phyloP scores from a whole-genome alignment of 164 flowering plant species.

The Echeveria elegans region DNA sequence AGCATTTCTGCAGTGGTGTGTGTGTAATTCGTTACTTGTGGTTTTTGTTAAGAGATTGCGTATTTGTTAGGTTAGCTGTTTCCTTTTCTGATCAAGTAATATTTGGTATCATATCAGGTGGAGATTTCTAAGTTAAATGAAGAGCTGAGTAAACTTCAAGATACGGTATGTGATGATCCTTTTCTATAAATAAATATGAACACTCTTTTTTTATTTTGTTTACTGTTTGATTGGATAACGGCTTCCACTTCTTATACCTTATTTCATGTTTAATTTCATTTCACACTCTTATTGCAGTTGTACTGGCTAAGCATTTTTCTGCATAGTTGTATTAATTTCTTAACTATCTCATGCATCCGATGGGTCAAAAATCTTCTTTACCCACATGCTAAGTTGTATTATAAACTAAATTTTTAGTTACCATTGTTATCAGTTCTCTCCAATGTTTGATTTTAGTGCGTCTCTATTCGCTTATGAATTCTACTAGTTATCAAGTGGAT shows the following conservation, averaged over 20 bases:
- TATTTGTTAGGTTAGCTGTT: not conserved
- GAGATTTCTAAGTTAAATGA: constrained; percentile 41
- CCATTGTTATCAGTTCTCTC: not conserved
- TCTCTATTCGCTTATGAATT: not conserved
- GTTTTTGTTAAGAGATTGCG: no score
- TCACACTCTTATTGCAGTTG: not conserved
- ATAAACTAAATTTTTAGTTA: not conserved
- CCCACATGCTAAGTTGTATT: not conserved
- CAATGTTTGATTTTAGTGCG: not conserved
- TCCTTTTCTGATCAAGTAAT: not conserved
- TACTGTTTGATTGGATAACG: not conserved
- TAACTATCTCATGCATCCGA: not conserved
- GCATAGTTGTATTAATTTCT: not conserved
- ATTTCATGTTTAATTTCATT: not conserved
- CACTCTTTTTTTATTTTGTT: not conserved
- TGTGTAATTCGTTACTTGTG: no score
- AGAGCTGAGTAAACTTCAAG: constrained; percentile 33
- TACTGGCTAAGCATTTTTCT: not conserved
- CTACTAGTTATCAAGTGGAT: not conserved
- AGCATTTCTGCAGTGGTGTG: not conserved
- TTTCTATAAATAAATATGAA: not conserved
- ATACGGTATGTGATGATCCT: constrained; percentile 30
- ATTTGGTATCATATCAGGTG: constrained; percentile 29
- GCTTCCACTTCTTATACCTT: not conserved
- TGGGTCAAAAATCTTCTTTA: not conserved